Evolutionary conservation across 2,329 filamentous ascomycete species (phyloP), one percentile per base, ranked within the genome.

Genomic region (Gaeumannomyces sp.): DNA sequence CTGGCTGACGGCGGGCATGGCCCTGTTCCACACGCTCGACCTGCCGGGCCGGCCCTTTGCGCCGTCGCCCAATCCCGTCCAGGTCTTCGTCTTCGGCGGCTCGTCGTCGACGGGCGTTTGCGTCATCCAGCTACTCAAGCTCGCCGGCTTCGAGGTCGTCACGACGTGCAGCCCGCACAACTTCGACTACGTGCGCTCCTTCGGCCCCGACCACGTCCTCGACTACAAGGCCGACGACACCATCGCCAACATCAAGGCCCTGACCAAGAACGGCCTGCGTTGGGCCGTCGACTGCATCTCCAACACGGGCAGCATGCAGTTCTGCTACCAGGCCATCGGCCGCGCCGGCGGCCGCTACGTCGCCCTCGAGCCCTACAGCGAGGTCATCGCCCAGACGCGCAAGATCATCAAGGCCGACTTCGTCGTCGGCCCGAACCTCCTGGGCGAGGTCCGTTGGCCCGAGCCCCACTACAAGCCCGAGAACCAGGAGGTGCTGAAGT

Each of bases 211-310:
- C 65, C 74, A 74, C 59, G 76, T 76, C 14, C 83, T 83, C 68
- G 78, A 85, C 72, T 85, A 85, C 75, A 76, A 76, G 25, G 59
- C 28, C 28, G 76, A 78, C 25, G 74, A 78, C 0, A 76, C 77
- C 38, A 76, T 76, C 1, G 72, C 74, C 56, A 76, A 82, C 66
- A 85, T 86, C 71, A 75, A 77, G 45, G 72, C 75, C 58, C 74
- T 74, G 63, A 81, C 80, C 13, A 73, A 78, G 4, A 76, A 81
- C 71, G 72, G 71, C 35, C 73, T 85, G 4, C 71, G 71, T 19
- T 71, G 80, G 31, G 81, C 73, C 4, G 77, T 83, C 53, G 83
- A 86, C 71, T 82, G 78, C 66, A 81, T 85, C 64, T 72, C 76
- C 38, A 76, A 79, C 67, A 72, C 72, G 28, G 60, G 65, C 11